Base-by-base conservation (phyloP, 2,329 filamentous ascomycete species). In the Colletotrichum eleusines region DNA sequence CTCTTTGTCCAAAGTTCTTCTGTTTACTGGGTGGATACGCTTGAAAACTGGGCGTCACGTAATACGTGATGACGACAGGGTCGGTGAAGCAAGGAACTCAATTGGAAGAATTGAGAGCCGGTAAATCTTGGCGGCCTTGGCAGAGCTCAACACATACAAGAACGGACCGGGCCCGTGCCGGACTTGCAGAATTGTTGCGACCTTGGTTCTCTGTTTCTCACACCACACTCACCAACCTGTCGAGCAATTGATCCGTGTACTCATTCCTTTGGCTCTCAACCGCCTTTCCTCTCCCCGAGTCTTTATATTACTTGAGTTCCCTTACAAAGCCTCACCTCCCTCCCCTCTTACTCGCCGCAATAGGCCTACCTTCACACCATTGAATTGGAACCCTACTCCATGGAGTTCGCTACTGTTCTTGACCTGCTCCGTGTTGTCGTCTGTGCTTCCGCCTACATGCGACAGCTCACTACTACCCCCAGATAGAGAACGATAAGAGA, bases 401-500 rank as follows among this genome's bases (percentile, higher is more conserved):
- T 68, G 65, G 65, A 68, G 38, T 68, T 63, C 23, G 65, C 65
- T 20, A 31, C 65, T 48, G 65, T 68, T 11, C 38, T 33, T 33
- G 48, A 68, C 51, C 65, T 68, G 51, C 65, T 68, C 42, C 65
- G 65, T 51, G 65, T 68, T 68, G 65, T 68, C 65, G 65, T 68
- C 28, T 62, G 58, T 50, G 58, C 58, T 58, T 68, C 65, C 18
- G 65, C 65, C 33, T 68, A 68, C 55, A 68, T 68, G 65, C 65
- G 65, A 68, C 65, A 68, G 65, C 65, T 68, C 40, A 68, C 65
- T 38, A 68, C 65, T 14, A 68, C 65, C 4, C 65, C 65, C 58
- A 42, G 65, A 55, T 68, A 68, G 65, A 35, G 28, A 48, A 51
- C 5, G n/a, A n/a, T n/a, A n/a, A n/a, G n/a, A n/a, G n/a, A n/a